Percentiles rank a stretch among this genome's conserved stretches.
Conservation (phyloP, 129 eudicot genomes). For the Flaveria sonorensis region DNA sequence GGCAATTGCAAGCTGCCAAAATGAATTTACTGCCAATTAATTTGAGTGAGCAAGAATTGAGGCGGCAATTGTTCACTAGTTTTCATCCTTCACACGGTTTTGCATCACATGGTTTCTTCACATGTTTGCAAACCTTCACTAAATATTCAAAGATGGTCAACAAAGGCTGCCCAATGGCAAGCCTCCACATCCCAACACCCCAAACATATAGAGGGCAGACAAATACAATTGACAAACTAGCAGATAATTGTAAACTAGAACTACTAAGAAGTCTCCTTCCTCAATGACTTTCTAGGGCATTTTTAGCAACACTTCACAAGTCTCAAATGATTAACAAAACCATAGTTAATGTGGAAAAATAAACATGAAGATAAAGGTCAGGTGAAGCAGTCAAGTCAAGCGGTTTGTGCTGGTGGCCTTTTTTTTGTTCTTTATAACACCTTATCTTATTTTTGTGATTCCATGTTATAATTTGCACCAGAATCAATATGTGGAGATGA, state of each 20-base stretch:
- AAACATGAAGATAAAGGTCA: background rate
- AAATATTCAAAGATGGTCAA: too few relatives aligned
- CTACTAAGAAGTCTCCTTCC: slow-evolving; percentile 12
- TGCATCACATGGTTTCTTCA: too few relatives aligned
- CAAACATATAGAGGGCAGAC: slow-evolving; percentile 1
- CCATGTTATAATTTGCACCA: background rate
- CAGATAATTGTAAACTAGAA: slow-evolving; percentile 21
- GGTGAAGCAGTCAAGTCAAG: background rate
- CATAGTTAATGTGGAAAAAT: background rate
- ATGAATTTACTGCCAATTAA: too few relatives aligned
- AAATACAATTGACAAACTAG: slow-evolving; percentile 6
- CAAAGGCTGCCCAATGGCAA: too few relatives aligned
- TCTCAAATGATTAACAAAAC: slow-evolving; percentile 9
- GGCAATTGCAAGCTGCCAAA: too few relatives aligned
- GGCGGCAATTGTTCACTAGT: too few relatives aligned
- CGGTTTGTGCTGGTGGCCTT: background rate
- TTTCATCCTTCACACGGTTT: too few relatives aligned
- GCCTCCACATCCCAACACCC: background rate
- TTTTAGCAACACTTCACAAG: slow-evolving; percentile 4
- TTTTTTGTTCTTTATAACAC: background rate
- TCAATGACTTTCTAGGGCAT: background rate
- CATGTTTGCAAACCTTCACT: too few relatives aligned
- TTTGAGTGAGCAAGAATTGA: too few relatives aligned
- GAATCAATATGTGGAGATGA: slow-evolving; percentile 10
- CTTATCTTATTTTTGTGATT: background rate